Percentiles rank a stretch among this genome's conserved stretches.
Conservation (phyloP, 169 alveolate genomes). For the Plasmodium fragile region DNA sequence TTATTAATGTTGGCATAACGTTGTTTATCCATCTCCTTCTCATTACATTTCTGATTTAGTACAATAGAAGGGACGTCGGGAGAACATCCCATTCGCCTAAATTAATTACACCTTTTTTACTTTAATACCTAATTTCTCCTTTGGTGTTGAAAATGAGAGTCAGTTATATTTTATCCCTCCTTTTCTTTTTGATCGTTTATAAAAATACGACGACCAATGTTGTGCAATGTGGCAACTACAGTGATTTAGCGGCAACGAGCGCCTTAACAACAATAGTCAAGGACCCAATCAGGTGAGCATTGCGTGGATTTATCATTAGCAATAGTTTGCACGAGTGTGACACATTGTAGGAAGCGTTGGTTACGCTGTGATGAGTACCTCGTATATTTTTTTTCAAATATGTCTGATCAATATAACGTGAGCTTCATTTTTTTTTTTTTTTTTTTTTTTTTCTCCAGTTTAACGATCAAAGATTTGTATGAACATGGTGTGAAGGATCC, state of each 20-base stretch:
- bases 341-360: background rate
- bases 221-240: slow-evolving; percentile 33
- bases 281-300: slow-evolving; percentile 37
- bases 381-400: background rate
- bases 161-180: slow-evolving; percentile 12
- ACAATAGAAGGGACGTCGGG: background rate
- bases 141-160: slow-evolving; percentile 35
- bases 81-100: background rate
- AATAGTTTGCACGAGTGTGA: background rate
- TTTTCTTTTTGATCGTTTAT: slow-evolving; percentile 19
- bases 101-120: background rate
- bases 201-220: slow-evolving; percentile 23
- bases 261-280: slow-evolving; percentile 26
- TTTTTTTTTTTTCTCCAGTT: slow-evolving; percentile 2
- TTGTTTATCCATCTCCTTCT: background rate
- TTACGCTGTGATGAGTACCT: background rate
- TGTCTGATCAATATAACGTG: background rate
- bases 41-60: background rate
- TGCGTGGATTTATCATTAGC: background rate
- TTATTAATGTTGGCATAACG: background rate
- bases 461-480: slow-evolving; percentile 61
- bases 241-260: slow-evolving; percentile 68
- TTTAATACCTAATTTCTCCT: background rate
- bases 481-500: slow-evolving; percentile 67
- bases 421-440: slow-evolving; percentile 8